phyloP scores from a whole-genome alignment of 441 rosid genomes.

The Pelargonium citronellum region DNA sequence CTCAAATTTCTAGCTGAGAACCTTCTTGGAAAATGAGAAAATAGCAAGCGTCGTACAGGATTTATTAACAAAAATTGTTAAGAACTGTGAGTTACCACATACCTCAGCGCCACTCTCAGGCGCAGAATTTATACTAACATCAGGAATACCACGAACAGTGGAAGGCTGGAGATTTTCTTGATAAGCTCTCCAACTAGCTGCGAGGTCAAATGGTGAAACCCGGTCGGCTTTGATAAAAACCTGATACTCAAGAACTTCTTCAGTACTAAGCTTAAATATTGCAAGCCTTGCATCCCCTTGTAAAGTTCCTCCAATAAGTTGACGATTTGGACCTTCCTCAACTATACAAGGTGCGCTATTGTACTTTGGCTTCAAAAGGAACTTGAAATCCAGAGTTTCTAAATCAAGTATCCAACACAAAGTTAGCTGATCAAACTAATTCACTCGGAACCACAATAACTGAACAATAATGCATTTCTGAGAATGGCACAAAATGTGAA shows the following conservation, averaged over 20 bases:
- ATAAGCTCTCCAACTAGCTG: conserved; percentile 97
- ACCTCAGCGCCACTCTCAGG: conserved; percentile 56
- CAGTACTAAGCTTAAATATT: conserved; percentile 55
- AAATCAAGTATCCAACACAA: conserved; percentile 18
- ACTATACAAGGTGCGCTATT: conserved; percentile 54
- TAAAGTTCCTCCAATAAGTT: conserved; percentile 65
- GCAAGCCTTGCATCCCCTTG: conserved; percentile 81
- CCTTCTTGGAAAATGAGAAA: too few relatives aligned
- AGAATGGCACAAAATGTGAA: not conserved
- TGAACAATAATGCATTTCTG: conserved; percentile 2
- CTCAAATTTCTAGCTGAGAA: too few relatives aligned
- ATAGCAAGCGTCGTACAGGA: not conserved
- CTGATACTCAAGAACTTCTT: conserved; percentile 67
- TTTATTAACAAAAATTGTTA: not conserved
- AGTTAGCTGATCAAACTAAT: conserved; percentile 2
- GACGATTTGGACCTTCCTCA: conserved; percentile 84
- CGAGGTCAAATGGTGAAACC: conserved; percentile 96
- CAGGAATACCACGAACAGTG: conserved; percentile 89
- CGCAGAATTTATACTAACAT: conserved; percentile 75
- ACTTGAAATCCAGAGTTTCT: conserved; percentile 97
- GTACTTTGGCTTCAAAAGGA: conserved; percentile 84
- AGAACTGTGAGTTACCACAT: conserved; percentile 11
- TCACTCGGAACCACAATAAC: not conserved
- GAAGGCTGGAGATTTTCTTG: conserved; percentile 89
- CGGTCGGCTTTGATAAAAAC: conserved; percentile 76